phyloP scores from a whole-genome alignment of 1,139 yeast genomes.

The Candida sp. region DNA sequence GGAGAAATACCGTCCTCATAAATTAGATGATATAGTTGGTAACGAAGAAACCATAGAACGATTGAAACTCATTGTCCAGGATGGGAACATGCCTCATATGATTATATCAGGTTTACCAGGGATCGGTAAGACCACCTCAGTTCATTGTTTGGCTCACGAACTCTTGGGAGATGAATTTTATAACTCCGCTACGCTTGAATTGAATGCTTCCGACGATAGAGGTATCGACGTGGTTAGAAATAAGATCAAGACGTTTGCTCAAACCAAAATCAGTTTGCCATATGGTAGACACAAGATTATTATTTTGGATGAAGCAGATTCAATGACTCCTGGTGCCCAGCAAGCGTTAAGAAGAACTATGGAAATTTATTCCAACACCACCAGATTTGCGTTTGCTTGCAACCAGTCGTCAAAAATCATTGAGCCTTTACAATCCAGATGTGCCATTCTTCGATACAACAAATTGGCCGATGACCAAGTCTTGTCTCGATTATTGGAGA shows the following conservation, averaged over 20 bases:
- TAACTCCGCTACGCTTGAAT: slow-evolving; percentile 82
- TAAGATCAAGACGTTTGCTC: slow-evolving; percentile 54
- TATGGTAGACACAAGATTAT: slow-evolving; percentile 75
- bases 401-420: slow-evolving; percentile 92
- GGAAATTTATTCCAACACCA: slow-evolving; percentile 93
- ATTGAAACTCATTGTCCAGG: slow-evolving; percentile 76
- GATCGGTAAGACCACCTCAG: slow-evolving; percentile 93
- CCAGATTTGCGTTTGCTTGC: slow-evolving; percentile 97
- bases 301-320: slow-evolving; percentile 92
- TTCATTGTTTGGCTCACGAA: slow-evolving; percentile 86
- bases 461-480: slow-evolving; percentile 85
- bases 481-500: slow-evolving; percentile 68
- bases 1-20: slow-evolving; percentile 87
- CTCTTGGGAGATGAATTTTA: slow-evolving; percentile 67
- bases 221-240: slow-evolving; percentile 49
- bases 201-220: slow-evolving; percentile 53
- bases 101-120: slow-evolving; percentile 95
- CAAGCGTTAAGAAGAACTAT: slow-evolving; percentile 95
- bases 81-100: slow-evolving; percentile 97
- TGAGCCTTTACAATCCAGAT: slow-evolving; percentile 95
- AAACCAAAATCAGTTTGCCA: slow-evolving; percentile 66
- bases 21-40: slow-evolving; percentile 84
- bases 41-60: slow-evolving; percentile 88
- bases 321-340: slow-evolving; percentile 99
- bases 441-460: slow-evolving; percentile 88